These are phyloP conservation scores for Elsinoe batatas DNA, from an alignment of 2,329 filamentous ascomycete species.

Conservation along the genomic window DNA sequence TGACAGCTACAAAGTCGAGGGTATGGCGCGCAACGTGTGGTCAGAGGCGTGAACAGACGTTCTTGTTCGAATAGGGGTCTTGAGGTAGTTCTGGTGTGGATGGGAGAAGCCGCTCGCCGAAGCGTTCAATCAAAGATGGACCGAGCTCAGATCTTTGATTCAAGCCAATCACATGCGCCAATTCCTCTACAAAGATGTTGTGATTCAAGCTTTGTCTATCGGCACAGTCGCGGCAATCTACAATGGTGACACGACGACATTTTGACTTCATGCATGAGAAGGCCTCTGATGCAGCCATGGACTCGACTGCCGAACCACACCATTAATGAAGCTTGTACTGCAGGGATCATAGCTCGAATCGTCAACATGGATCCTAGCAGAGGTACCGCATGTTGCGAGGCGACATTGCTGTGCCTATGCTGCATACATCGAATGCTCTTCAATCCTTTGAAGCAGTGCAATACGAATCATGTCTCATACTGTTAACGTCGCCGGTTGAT, in stretches of 20 bases:
- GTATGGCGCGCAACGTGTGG: neutral
- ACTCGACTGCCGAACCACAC: neutral
- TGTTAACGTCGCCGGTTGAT: neutral
- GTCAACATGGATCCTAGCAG: neutral
- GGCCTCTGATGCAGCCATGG: neutral
- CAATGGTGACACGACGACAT: neutral
- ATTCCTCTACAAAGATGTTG: neutral
- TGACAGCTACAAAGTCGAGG: neutral
- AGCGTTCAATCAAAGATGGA: constrained; percentile 8
- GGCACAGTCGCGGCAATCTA: neutral
- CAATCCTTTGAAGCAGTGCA: no score
- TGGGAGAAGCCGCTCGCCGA: constrained; percentile 3
- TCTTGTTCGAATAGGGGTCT: constrained; percentile 4
- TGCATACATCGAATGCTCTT: no score
- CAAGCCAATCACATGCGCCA: neutral
- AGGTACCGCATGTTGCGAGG: neutral
- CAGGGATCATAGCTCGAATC: neutral
- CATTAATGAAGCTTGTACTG: neutral
- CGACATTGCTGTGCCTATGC: neutral
- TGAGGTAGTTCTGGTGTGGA: constrained; percentile 1
- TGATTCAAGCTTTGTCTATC: neutral
- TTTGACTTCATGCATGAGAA: neutral
- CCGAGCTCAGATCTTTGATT: neutral
- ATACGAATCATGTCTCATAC: neutral
- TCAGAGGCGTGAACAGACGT: neutral